Base-by-base conservation (phyloP, 176 grass and related monocot genomes). In the Eragrostis curvula region DNA sequence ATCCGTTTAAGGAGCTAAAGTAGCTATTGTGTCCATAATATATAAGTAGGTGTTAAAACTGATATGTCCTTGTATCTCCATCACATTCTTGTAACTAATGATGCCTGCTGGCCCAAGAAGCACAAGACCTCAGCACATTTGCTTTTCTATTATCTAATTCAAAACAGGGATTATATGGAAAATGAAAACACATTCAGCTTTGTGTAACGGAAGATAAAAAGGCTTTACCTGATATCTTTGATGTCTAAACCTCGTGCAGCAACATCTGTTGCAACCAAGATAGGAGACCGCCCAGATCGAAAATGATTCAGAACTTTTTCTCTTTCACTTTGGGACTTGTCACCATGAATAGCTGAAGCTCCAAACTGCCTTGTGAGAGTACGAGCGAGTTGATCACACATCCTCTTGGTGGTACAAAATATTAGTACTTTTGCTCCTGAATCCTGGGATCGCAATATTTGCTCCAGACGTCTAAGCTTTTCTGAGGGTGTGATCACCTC, bases 381-480 rank as follows among this genome's bases (percentile, higher is more conserved):
- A 43, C 89, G 79, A 21, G 96, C 50, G 16, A 99, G 96, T 72
- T 93, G 91, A 59, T 99, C 96, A 53, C 96, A 99, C 96, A 99
- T 96, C 64, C 96, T 92, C 77, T 99, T 99, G 30, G 96, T 99
- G 42, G 93, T 93, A 83, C 96, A 99, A 83, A 99, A 99, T 93
- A 99, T 90, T 79, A 99, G 41, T 53, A 96, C 66, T 81, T 99
- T 99, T 18, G 96, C 83, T 52, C 90, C 93, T 73, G 93, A 86
- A 80, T 94, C 96, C 75, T 99, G 91, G 57, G 87, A 93, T 62
- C 93, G 87, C 72, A 99, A 86, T 74, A 99, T 96, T 71, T 99
- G 96, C 29, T 99, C 96, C 57, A 99, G 48, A 32, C 96, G 87
- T 23, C 96, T 82, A 48, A 87, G 87, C 49, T 99, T 99, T 77